Conservation (phyloP, 768 basidiomycete genomes). For the Phylloporus sp. region DNA sequence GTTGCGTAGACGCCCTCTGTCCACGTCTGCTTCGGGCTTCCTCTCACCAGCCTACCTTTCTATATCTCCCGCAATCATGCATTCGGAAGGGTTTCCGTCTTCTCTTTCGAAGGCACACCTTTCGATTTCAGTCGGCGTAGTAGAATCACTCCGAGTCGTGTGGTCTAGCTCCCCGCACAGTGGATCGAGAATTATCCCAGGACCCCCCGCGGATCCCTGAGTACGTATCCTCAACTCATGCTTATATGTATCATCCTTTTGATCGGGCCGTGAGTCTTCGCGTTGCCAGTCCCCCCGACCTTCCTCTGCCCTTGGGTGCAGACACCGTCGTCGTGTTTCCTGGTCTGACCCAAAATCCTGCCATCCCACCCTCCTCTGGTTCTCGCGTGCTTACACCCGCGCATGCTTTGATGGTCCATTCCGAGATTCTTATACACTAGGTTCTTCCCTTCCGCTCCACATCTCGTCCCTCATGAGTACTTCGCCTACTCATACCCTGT, state of each 20-base stretch:
- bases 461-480: conserved; percentile 21
- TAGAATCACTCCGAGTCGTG: conserved; percentile 9
- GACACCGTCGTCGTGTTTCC: conserved; percentile 10
- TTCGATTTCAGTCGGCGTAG: conserved; percentile 4
- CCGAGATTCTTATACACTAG: conserved; percentile 16
- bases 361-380: conserved; percentile 1
- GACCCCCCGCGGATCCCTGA: conserved; percentile 30
- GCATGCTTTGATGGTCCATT: conserved; percentile 15
- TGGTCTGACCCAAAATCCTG: conserved; percentile 1
- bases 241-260: conserved; percentile 23
- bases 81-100: conserved; percentile 7
- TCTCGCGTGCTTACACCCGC: conserved; percentile 11
- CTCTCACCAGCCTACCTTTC: conserved; percentile 15
- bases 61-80: conserved; percentile 10
- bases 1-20: conserved; percentile 16
- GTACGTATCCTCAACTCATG: conserved; percentile 8
- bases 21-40: conserved; percentile 9
- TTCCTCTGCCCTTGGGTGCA: conserved; percentile 3
- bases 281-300: conserved; percentile 6
- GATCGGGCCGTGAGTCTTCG: conserved; percentile 16
- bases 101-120: conserved; percentile 7
- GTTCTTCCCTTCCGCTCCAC: neutral
- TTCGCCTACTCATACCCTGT: conserved; percentile 27
- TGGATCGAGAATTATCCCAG: conserved; percentile 27
- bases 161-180: conserved; percentile 26